phyloP scores from a whole-genome alignment of 495 filamentous ascomycete genomes.

The Penicillium silybi region DNA sequence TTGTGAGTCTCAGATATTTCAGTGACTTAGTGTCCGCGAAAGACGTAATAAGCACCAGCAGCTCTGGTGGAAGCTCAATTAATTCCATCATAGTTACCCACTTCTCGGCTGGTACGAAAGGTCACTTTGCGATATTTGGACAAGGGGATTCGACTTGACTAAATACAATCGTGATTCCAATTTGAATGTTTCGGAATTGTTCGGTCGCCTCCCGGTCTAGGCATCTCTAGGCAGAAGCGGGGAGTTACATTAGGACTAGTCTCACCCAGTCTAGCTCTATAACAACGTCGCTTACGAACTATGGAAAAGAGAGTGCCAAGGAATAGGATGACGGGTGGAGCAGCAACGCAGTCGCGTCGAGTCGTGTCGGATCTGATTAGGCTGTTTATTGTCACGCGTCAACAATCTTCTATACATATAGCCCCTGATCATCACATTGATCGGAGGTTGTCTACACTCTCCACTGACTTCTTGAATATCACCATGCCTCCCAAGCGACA shows the following conservation, averaged over 20 bases:
- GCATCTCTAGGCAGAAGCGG: not conserved
- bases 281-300: no score
- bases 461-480: not conserved
- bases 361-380: no score
- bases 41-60: not conserved
- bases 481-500: conserved; percentile 1
- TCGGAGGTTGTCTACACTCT: no score
- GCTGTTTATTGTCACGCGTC: no score
- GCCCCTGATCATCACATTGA: no score
- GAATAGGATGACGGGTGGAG: no score
- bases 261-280: no score
- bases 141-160: not conserved
- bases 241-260: no score
- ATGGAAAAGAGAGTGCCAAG: no score
- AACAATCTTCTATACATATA: no score
- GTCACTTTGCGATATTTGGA: not conserved
- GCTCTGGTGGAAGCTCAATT: not conserved
- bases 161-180: not conserved
- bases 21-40: not conserved
- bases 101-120: not conserved
- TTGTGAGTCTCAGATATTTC: not conserved
- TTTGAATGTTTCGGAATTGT: not conserved
- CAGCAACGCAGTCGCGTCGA: no score
- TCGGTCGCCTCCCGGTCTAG: not conserved
- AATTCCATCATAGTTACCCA: not conserved